phyloP scores from a whole-genome alignment of 1,284 basidiomycete species.

The Ustilago bromivora region DNA sequence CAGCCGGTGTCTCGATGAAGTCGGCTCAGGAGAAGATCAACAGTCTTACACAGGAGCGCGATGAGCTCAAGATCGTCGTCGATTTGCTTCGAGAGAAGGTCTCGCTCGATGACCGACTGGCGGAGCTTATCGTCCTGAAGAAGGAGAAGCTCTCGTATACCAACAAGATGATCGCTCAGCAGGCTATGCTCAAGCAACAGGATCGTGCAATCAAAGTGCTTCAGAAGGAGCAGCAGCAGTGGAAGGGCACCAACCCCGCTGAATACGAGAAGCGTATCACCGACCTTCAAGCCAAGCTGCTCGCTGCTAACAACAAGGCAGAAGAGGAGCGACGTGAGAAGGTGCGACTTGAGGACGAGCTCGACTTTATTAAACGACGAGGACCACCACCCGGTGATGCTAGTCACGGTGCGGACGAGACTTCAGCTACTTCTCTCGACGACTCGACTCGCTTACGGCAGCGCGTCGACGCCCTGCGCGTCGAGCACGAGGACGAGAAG shows the following conservation, averaged over 20 bases:
- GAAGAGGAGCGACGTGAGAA: conserved; percentile 47
- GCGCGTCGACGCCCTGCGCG: conserved; percentile 50
- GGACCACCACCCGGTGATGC: conserved; percentile 40
- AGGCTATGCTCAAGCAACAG: conserved; percentile 64
- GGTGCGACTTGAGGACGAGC: conserved; percentile 51
- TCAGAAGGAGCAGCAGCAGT: conserved; percentile 61
- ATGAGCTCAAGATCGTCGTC: conserved; percentile 68
- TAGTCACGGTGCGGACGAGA: conserved; percentile 31
- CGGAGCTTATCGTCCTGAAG: conserved; percentile 62
- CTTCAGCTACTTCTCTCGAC: conserved; percentile 32
- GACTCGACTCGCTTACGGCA: conserved; percentile 47
- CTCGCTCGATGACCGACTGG: conserved; percentile 58
- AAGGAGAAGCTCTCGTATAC: conserved; percentile 64
- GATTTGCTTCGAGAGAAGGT: conserved; percentile 67
- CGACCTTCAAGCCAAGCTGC: conserved; percentile 45
- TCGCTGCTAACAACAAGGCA: conserved; percentile 41
- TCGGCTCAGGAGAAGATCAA: conserved; percentile 65
- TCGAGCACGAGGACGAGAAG: conserved; percentile 57
- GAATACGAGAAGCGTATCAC: conserved; percentile 43
- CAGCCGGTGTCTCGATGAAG: conserved; percentile 65
- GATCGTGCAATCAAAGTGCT: conserved; percentile 64
- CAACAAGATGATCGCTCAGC: conserved; percentile 62
- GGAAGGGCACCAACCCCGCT: conserved; percentile 45
- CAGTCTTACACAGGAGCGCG: conserved; percentile 63
- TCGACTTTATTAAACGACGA: conserved; percentile 52